Percentiles rank a stretch among this genome's conserved stretches.
Evolutionary conservation across 192 early-diverging fungal genomes (phyloP).

Genomic region (Gaertneriomyces sp.): DNA sequence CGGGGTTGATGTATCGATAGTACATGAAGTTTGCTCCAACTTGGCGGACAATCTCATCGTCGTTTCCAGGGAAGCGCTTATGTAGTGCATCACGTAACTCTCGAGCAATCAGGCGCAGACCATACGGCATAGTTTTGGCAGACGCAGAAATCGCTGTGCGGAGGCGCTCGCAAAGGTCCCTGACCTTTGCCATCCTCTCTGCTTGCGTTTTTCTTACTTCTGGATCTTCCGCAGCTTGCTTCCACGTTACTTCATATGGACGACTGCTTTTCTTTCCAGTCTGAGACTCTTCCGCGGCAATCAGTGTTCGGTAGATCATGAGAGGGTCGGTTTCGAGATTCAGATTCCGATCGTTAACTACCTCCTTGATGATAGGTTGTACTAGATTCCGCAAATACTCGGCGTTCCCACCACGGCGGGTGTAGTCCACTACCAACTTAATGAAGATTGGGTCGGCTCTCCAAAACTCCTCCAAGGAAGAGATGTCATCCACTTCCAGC

Average conservation of each 20-base stretch:
- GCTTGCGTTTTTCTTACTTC: conserved; percentile 52
- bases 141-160: conserved; percentile 76
- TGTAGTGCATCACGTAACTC: conserved; percentile 75
- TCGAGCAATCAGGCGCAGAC: conserved; percentile 93
- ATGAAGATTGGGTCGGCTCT: conserved; percentile 95
- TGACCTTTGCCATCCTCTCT: conserved; percentile 62
- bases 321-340: conserved; percentile 88
- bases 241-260: conserved; percentile 70
- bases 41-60: conserved; percentile 78
- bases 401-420: conserved; percentile 91
- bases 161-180: conserved; percentile 78
- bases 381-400: conserved; percentile 84
- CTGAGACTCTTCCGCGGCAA: conserved; percentile 84
- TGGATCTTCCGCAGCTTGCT: conserved; percentile 78
- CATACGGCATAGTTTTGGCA: conserved; percentile 86
- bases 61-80: conserved; percentile 78
- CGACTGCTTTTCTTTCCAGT: conserved; percentile 79
- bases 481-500: conserved; percentile 83
- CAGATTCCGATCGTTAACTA: conserved; percentile 71
- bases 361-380: conserved; percentile 73
- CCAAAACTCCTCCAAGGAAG: conserved; percentile 85
- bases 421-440: conserved; percentile 93
- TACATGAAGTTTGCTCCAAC: conserved; percentile 90
- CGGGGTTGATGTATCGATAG: conserved; percentile 98
- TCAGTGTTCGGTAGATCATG: conserved; percentile 76